A percentile compares a stretch with the other conserved stretches of the same genome.
These are phyloP conservation scores for Cucurbita moschata DNA, from an alignment of 306 rosid species.

Conservation along the genomic window DNA sequence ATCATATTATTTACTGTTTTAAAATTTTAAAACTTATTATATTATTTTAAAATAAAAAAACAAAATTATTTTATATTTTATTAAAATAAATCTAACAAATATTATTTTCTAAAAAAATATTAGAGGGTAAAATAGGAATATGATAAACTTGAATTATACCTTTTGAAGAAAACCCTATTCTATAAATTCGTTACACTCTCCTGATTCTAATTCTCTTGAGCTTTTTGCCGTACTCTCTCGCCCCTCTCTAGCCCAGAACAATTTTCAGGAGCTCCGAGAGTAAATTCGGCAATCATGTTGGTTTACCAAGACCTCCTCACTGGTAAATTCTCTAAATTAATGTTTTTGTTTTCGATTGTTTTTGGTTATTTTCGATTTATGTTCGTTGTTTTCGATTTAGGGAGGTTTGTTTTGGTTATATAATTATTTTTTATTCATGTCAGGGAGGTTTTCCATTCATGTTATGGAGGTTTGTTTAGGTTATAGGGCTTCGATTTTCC, in stretches of 20 bases:
- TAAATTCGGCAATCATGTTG: slow-evolving; percentile 1
- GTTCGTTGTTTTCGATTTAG: too few relatives aligned
- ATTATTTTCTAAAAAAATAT: too few relatives aligned
- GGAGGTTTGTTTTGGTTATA: not conserved
- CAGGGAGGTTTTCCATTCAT: too few relatives aligned
- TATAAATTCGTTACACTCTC: not conserved
- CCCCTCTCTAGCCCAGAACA: not conserved
- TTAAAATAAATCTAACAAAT: too few relatives aligned
- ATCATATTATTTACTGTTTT: too few relatives aligned
- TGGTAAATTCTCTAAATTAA: not conserved
- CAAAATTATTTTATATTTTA: too few relatives aligned
- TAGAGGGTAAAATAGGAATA: not conserved
- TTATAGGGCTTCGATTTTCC: not conserved
- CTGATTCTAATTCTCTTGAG: not conserved
- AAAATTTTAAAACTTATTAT: too few relatives aligned
- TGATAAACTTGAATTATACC: not conserved
- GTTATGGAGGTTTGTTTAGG: too few relatives aligned
- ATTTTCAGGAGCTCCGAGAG: slow-evolving; percentile 1
- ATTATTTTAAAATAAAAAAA: too few relatives aligned
- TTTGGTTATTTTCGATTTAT: too few relatives aligned
- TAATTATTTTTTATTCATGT: too few relatives aligned
- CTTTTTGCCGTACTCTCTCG: not conserved
- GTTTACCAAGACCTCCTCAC: not conserved
- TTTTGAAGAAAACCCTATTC: not conserved
- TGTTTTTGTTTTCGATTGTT: too few relatives aligned